Conservation (phyloP, 2,329 filamentous ascomycete genomes). For the Stemphylium beticola region DNA sequence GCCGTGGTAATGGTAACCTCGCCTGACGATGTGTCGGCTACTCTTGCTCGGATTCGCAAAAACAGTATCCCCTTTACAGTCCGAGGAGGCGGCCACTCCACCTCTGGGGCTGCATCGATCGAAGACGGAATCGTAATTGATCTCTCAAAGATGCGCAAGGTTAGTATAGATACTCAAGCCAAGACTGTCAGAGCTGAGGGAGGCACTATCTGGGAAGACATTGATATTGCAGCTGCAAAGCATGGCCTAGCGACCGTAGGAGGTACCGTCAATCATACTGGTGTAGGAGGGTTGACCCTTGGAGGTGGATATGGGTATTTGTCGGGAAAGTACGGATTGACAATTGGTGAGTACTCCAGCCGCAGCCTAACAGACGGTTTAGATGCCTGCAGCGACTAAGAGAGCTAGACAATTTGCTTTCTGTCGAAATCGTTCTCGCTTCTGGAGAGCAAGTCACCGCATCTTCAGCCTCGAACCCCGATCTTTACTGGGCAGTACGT, state of each 20-base stretch:
- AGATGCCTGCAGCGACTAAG: neutral
- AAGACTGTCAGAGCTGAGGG: conserved; percentile 59
- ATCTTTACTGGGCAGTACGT: conserved; percentile 51
- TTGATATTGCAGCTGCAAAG: conserved; percentile 59
- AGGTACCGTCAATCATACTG: conserved; percentile 68
- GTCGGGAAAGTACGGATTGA: conserved; percentile 61
- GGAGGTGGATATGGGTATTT: conserved; percentile 67
- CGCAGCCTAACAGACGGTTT: neutral
- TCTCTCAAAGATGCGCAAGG: conserved; percentile 58
- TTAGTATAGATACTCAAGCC: conserved; percentile 55
- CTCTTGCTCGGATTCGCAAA: conserved; percentile 28
- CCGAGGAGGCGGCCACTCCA: conserved; percentile 63
- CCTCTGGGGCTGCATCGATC: conserved; percentile 58
- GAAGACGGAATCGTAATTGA: conserved; percentile 63
- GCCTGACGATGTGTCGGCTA: conserved; percentile 29
- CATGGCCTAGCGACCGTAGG: conserved; percentile 65
- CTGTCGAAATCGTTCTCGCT: conserved; percentile 42
- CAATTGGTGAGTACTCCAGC: conserved; percentile 51
- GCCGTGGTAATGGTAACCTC: conserved; percentile 31
- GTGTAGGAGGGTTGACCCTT: conserved; percentile 62
- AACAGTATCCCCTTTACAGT: conserved; percentile 58
- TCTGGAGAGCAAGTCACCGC: conserved; percentile 46
- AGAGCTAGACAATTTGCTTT: conserved; percentile 46
- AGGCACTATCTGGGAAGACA: conserved; percentile 61
- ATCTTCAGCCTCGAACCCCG: conserved; percentile 28